These are phyloP conservation scores for Monosporozyma unispora DNA, from an alignment of 805 yeast genomes.

Conservation along the genomic window DNA sequence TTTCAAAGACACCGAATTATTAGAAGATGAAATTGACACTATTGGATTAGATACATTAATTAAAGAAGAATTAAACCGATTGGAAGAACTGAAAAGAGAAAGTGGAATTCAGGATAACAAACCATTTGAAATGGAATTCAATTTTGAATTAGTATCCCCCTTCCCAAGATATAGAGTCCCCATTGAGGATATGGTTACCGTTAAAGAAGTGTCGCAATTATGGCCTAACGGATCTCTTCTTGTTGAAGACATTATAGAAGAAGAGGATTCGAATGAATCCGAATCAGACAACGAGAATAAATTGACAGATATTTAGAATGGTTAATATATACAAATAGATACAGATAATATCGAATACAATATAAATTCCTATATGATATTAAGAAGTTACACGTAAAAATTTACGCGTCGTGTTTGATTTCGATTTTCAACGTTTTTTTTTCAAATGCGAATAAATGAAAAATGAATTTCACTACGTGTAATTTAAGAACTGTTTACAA, in stretches of 20 bases:
- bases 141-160: slow-evolving; percentile 53
- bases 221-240: slow-evolving; percentile 67
- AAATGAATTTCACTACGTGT: background rate
- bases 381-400: background rate
- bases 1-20: slow-evolving; percentile 12
- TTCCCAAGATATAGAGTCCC: slow-evolving; percentile 50
- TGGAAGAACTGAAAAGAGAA: slow-evolving; percentile 1
- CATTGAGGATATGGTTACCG: slow-evolving; percentile 17
- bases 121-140: slow-evolving; percentile 28
- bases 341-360: too few relatives aligned
- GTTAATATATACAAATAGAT: background rate
- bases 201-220: slow-evolving; percentile 39
- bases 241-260: slow-evolving; percentile 36
- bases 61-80: slow-evolving; percentile 11
- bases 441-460: background rate
- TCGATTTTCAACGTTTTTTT: background rate
- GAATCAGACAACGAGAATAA: slow-evolving; percentile 8
- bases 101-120: background rate
- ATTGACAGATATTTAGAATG: background rate
- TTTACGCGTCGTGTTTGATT: background rate
- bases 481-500: background rate
- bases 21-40: slow-evolving; percentile 8
- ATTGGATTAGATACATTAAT: slow-evolving; percentile 8
- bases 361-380: background rate
- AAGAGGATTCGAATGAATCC: slow-evolving; percentile 19